A percentile compares a stretch with the other conserved stretches of the same genome.
These are phyloP conservation scores for Solanum habrochaites DNA, from an alignment of 257 asterid genomes.

Conservation along the genomic window DNA sequence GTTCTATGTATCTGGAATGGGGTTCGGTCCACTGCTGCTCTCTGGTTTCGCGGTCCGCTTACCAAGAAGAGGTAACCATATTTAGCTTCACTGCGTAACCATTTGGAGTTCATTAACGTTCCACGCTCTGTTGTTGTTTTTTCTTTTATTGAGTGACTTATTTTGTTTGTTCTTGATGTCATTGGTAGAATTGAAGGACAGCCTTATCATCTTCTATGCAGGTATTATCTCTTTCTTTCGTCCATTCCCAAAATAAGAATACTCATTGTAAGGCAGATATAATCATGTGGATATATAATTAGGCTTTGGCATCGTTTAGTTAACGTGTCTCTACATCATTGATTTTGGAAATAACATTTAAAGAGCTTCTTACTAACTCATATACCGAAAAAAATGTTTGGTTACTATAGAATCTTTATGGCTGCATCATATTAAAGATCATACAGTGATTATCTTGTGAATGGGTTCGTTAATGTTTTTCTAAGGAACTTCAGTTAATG, in stretches of 20 bases:
- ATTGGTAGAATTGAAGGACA: conserved; percentile 49
- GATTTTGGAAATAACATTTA: neutral
- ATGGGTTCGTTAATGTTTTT: neutral
- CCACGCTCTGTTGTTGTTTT: neutral
- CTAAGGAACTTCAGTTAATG: neutral
- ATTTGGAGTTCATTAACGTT: neutral
- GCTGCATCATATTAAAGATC: neutral
- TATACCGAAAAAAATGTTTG: neutral
- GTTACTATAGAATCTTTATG: neutral
- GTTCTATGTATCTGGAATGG: conserved; percentile 99
- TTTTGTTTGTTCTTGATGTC: neutral
- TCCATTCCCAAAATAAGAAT: neutral
- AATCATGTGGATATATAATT: neutral
- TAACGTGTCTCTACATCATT: neutral
- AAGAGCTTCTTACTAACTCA: neutral
- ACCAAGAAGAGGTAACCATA: conserved; percentile 40
- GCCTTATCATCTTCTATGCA: conserved; percentile 59
- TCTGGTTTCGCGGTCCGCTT: conserved; percentile 75
- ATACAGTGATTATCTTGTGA: neutral
- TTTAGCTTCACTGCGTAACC: neutral
- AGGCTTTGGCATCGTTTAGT: neutral
- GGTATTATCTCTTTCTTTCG: conserved; percentile 27
- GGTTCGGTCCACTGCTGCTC: conserved; percentile 88
- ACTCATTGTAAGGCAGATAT: neutral
- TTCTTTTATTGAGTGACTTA: neutral